Base-by-base conservation (phyloP, 768 basidiomycete genomes). In the Kwoniella mangroviensis region DNA sequence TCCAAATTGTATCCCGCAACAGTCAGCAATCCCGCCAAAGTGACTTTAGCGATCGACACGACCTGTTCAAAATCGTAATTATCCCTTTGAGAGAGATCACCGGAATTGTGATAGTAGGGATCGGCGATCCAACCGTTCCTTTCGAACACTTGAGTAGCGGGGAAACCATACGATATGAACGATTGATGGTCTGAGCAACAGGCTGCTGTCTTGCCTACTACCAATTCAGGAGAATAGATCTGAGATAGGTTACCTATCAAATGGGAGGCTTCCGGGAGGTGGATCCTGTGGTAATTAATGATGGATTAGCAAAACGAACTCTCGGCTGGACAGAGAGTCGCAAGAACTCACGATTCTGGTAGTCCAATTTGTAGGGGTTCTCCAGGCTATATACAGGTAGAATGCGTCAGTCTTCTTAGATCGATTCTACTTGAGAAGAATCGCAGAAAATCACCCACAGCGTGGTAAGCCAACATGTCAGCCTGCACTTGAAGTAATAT, bases 141-240 rank as follows among this genome's bases (percentile, higher is more conserved):
- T 78, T 95, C 94, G 77, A 94, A 96, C 19, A 96, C 88, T 74
- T 92, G 91, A 0, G 92, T 92, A 0, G 94, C 87, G 7, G 93
- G 89, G 85, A 89, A 95, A 17, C 93, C 94, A 77, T 90, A 89
- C 63, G 90, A 84, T 70, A 90, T 87, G 63, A 74, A 71, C 61
- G 42, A 76, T 86, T 93, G 92, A 79, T 96, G 92, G 76, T 95
- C 94, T 74, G 92, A 94, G 84, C 94, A 97, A 83, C 94, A 97
- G 28, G 88, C 92, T 84, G 90, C 68, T 4, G 82, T 79, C 2
- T 63, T 72, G 4, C 83, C 83, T 17, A 83, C 72, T 40, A 73
- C 67, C 9, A 81, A 74, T 63, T 80, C 79, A 51, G 77, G 79
- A 72, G 90, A 90, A 80, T 96, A 96, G 52, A 96, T 86, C 3